A percentile compares a stretch with the other conserved stretches of the same genome.
Evolutionary conservation across 108 stramenopile species (phyloP).

Genomic region (Stephanodiscus triporus): DNA sequence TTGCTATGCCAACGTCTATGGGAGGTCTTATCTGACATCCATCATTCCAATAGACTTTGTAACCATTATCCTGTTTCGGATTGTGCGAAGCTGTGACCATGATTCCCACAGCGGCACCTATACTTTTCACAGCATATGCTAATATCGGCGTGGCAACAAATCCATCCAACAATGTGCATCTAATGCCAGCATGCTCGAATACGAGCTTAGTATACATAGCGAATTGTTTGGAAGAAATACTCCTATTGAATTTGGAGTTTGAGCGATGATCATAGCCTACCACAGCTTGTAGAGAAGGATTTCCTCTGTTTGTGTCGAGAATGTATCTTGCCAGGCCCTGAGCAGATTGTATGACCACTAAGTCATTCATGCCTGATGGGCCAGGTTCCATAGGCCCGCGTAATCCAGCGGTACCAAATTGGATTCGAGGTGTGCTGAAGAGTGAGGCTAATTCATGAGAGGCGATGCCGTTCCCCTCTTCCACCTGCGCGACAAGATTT

Average conservation of each 20-base stretch:
- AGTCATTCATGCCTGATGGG: constrained; percentile 91
- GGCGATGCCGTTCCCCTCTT: constrained; percentile 28
- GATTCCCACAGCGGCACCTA: constrained; percentile 81
- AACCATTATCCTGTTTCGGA: constrained; percentile 95
- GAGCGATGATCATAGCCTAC: constrained; percentile 94
- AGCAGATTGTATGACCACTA: constrained; percentile 91
- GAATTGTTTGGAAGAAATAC: constrained; percentile 86
- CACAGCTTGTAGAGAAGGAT: constrained; percentile 55
- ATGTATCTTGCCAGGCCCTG: constrained; percentile 82
- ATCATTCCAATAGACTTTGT: constrained; percentile 97
- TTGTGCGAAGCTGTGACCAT: constrained; percentile 99
- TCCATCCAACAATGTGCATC: constrained; percentile 83
- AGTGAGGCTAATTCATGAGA: constrained; percentile 35
- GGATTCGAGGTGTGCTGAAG: constrained; percentile 64
- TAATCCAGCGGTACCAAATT: constrained; percentile 96
- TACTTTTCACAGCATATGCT: constrained; percentile 72
- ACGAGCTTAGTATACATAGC: constrained; percentile 88
- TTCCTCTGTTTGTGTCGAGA: constrained; percentile 12
- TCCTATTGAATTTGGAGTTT: constrained; percentile 40
- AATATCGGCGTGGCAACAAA: constrained; percentile 92
- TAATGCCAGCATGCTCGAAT: constrained; percentile 77
- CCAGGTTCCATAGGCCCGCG: constrained; percentile 92
- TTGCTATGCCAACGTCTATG: constrained; percentile 88
- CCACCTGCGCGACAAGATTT: constrained; percentile 42
- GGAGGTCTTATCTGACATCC: constrained; percentile 96